A percentile compares a stretch with the other conserved stretches of the same genome.
Evolutionary conservation across 176 grass and related monocot genomes (phyloP).

Genomic region (Phragmites australis): DNA sequence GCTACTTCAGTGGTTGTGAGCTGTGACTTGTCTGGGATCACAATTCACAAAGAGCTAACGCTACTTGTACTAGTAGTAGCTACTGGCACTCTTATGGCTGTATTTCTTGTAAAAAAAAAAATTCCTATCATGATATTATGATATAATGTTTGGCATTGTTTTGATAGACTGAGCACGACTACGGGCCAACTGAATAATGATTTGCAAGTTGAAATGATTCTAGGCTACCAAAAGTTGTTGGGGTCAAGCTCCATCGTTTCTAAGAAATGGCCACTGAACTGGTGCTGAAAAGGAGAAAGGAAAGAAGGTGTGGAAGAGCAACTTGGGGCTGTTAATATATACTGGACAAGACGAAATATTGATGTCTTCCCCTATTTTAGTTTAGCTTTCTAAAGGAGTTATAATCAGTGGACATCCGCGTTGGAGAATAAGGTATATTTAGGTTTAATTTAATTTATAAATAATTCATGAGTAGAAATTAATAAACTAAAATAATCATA

Average conservation of each 20-base stretch:
- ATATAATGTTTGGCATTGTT: neutral
- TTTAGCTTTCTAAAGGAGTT: neutral
- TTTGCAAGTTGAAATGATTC: neutral
- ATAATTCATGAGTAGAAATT: no score
- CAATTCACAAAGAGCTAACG: neutral
- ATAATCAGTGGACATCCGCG: neutral
- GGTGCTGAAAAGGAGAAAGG: neutral
- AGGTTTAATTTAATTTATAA: no score
- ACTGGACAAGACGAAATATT: neutral
- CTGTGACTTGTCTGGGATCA: conserved; percentile 14
- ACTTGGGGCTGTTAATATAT: neutral
- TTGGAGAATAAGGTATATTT: no score
- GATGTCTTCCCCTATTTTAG: neutral
- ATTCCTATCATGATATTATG: no score
- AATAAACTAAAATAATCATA: no score
- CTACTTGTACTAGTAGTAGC: neutral
- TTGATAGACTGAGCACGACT: neutral
- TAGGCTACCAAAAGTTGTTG: neutral
- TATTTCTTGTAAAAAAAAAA: neutral
- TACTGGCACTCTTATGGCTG: neutral
- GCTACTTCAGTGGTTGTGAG: neutral
- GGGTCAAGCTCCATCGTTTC: neutral
- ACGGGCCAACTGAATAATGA: neutral
- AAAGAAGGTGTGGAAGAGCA: neutral
- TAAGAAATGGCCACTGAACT: neutral